These are phyloP conservation scores for Coccomyxa sp. DNA, from an alignment of 139 green algal species.

Conservation along the genomic window DNA sequence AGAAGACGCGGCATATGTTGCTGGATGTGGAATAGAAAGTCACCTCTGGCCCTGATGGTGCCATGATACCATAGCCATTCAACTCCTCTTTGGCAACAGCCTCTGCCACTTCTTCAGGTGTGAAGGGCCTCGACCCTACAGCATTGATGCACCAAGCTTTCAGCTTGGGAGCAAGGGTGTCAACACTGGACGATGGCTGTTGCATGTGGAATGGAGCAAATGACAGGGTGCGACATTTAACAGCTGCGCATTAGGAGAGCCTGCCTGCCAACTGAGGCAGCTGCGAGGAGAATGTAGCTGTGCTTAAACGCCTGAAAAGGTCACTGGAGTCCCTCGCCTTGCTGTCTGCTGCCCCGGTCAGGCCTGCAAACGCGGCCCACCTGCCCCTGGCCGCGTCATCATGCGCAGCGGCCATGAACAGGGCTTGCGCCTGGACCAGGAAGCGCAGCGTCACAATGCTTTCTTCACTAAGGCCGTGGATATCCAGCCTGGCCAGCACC, in stretches of 20 bases:
- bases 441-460: background rate
- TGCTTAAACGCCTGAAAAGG: no score
- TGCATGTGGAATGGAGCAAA: no score
- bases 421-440: conserved; percentile 23
- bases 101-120: conserved; percentile 26
- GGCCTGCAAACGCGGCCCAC: background rate
- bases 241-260: no score
- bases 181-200: no score
- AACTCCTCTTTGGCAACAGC: conserved; percentile 56
- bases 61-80: conserved; percentile 76
- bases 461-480: background rate
- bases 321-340: no score
- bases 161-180: no score
- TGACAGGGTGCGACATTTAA: no score
- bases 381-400: conserved; percentile 9
- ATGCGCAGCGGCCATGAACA: conserved; percentile 30
- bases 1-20: background rate
- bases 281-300: no score
- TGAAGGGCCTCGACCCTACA: no score
- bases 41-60: conserved; percentile 27
- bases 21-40: background rate
- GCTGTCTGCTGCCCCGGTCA: background rate
- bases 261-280: no score
- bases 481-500: background rate
- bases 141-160: no score